These are phyloP conservation scores for Plectranthus barbatus DNA, from an alignment of 257 asterid species.

Conservation along the genomic window DNA sequence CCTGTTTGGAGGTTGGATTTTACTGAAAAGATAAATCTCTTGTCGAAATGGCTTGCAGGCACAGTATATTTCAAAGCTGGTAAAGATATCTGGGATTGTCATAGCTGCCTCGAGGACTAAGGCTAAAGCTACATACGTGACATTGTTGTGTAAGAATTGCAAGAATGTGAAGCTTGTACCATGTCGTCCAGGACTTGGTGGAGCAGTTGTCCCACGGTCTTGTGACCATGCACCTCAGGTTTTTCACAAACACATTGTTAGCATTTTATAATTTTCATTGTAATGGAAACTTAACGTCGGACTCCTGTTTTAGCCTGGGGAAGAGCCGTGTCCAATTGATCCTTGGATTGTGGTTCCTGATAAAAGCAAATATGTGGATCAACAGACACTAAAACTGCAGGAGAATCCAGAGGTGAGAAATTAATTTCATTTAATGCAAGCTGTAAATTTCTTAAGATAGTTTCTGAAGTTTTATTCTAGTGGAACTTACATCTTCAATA, in stretches of 20 bases:
- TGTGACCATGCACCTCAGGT: conserved; percentile 95
- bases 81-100: conserved; percentile 84
- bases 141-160: conserved; percentile 83
- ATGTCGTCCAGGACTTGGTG: conserved; percentile 98
- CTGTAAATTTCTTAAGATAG: neutral
- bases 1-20: neutral
- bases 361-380: conserved; percentile 91
- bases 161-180: conserved; percentile 84
- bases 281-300: neutral
- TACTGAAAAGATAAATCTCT: neutral
- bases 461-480: neutral
- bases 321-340: conserved; percentile 84
- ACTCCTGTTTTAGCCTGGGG: conserved; percentile 47
- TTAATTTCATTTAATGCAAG: neutral
- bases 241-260: neutral
- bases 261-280: neutral
- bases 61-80: conserved; percentile 80
- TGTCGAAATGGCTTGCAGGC: conserved; percentile 42
- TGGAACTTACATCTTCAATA: neutral
- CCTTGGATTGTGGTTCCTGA: conserved; percentile 94
- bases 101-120: conserved; percentile 98
- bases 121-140: conserved; percentile 94
- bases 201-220: conserved; percentile 90
- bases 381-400: conserved; percentile 86
- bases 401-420: conserved; percentile 85